Conservation (phyloP, 2,329 filamentous ascomycete genomes). For the Fusarium duplospermum region DNA sequence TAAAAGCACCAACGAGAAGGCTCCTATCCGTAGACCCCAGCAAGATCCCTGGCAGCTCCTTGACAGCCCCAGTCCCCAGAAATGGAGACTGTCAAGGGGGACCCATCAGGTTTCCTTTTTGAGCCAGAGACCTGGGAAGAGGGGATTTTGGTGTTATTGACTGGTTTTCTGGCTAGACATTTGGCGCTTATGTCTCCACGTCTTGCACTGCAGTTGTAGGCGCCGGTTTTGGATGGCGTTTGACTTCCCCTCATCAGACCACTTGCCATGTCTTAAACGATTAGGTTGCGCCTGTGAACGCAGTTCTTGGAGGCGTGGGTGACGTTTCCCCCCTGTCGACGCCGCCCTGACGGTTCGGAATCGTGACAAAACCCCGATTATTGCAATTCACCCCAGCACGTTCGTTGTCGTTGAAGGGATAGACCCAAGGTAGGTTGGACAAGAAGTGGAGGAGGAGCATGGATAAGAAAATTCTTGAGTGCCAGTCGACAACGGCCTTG, state of each 20-base stretch:
- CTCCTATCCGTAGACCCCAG: constrained; percentile 19
- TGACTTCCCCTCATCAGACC: constrained; percentile 37
- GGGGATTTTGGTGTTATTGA: constrained; percentile 1
- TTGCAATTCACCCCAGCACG: background rate
- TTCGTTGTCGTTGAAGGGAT: background rate
- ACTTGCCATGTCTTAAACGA: constrained; percentile 15
- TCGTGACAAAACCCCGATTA: background rate
- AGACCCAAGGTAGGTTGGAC: constrained; percentile 11
- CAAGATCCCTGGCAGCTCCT: constrained; percentile 18
- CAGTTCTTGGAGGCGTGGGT: background rate
- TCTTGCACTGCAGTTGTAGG: constrained; percentile 1
- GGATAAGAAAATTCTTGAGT: constrained; percentile 23
- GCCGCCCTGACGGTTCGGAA: background rate
- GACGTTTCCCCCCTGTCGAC: background rate
- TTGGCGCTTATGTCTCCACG: constrained; percentile 9
- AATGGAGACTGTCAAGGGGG: constrained; percentile 34
- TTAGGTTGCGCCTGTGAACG: background rate
- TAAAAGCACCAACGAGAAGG: constrained; percentile 17
- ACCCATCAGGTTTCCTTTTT: constrained; percentile 23
- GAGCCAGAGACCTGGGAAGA: constrained; percentile 12
- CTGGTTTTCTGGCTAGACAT: background rate
- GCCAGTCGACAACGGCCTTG: constrained; percentile 1
- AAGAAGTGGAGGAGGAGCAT: constrained; percentile 22
- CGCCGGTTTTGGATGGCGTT: constrained; percentile 24
- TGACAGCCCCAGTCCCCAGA: constrained; percentile 13